Percentiles rank a stretch among this genome's conserved stretches.
Conservation (phyloP, 2,329 filamentous ascomycete species). For the Aschersonia sp. region DNA sequence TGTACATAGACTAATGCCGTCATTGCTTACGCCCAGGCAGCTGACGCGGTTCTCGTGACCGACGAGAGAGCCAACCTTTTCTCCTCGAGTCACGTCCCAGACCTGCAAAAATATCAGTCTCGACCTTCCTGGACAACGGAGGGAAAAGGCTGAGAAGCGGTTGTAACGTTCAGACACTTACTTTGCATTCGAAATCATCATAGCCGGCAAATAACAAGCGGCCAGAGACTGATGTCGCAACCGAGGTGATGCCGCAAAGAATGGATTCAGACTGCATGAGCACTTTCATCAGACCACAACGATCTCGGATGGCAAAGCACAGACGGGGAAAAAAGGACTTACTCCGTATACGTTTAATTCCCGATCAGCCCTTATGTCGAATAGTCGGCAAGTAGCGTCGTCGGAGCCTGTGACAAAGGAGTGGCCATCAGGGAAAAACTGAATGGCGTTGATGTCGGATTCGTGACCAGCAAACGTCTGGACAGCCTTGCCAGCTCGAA, state of each 20-base stretch:
- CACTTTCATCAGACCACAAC: constrained; percentile 7
- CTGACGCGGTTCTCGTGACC: constrained; percentile 98
- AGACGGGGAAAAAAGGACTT: constrained; percentile 19
- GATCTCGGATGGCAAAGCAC: not conserved
- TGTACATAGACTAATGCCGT: constrained; percentile 97
- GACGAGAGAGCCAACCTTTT: constrained; percentile 91
- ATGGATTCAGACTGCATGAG: constrained; percentile 75
- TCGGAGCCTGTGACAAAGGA: constrained; percentile 97
- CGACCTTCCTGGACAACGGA: not conserved
- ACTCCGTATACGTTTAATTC: constrained; percentile 56
- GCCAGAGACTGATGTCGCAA: constrained; percentile 93
- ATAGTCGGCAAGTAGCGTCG: constrained; percentile 91
- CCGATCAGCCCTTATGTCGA: constrained; percentile 92
- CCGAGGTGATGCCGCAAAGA: constrained; percentile 93
- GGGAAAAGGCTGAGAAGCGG: no score
- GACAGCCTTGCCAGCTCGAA: constrained; percentile 92
- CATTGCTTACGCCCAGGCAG: constrained; percentile 96
- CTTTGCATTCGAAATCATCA: constrained; percentile 99
- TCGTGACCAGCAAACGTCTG: constrained; percentile 98
- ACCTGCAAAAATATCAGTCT: constrained; percentile 43
- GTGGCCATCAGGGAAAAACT: constrained; percentile 98
- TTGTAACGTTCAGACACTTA: constrained; percentile 20
- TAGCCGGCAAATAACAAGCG: constrained; percentile 93
- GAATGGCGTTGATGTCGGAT: constrained; percentile 98
- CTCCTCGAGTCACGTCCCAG: constrained; percentile 92